Base-by-base conservation (phyloP, 768 basidiomycete genomes). In the Leccinellum albellum region DNA sequence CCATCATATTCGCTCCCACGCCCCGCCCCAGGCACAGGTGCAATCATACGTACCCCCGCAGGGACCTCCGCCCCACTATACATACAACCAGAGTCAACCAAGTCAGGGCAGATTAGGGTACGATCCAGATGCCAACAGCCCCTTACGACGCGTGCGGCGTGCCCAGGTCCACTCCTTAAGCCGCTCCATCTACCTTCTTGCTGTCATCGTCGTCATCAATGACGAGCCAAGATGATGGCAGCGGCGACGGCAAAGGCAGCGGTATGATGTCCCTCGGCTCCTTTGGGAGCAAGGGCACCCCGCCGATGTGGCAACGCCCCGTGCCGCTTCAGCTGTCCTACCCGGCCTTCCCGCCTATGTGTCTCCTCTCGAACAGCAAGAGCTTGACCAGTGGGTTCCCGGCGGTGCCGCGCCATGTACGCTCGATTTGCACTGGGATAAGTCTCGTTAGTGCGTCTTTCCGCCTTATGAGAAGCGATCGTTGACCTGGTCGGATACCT, bases 341-440 rank as follows among this genome's bases (percentile, higher is more conserved):
- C 56, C 29, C n/a, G 12, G 52, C 61, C 4, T 71, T 71, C 56
- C 67, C 70, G 26, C 54, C 71, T 29, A 67, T 71, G 70, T 66
- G 64, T 57, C 49, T 71, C 33, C 55, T 70, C 21, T 71, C 70
- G 17, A 71, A 73, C 21, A n/a, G 37, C 40, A 47, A 62, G 4
- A 53, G 58, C 1, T 51, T 84, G 45, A 66, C 66, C 37, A 66
- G 69, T 10, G 82, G 83, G 1, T 84, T 84, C 64, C 77, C 78
- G 0, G 58, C 63, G 13, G 35, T 75, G 6, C 73, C 76, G 0
- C 83, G 83, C 76, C 77, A 3, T 72, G 76, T 5, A 55, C 57
- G 28, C 26, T 64, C 9, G 58, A 60, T 17, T 76, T 74, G 10
- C 83, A 85, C 62, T 82, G 56, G 76, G 7, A 33, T 74, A 58